Evolutionary conservation across 2,329 filamentous ascomycete species (phyloP).

Genomic region (Phoma sp.): DNA sequence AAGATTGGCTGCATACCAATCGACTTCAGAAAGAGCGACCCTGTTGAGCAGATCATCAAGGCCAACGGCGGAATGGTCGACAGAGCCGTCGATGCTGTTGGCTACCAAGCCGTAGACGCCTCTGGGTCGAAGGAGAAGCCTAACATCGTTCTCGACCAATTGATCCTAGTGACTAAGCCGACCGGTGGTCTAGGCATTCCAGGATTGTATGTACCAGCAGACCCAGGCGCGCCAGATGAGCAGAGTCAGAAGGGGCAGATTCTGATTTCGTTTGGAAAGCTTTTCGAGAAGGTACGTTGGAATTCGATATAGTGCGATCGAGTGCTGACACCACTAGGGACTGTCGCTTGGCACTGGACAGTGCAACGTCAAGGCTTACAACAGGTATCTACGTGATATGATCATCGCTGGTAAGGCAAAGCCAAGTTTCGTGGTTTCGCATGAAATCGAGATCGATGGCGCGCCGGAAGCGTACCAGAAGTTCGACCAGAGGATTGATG

Average conservation of each 20-base stretch:
- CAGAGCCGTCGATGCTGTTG: conserved; percentile 70
- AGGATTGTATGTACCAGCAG: conserved; percentile 61
- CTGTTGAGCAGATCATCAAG: conserved; percentile 67
- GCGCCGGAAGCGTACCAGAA: conserved; percentile 69
- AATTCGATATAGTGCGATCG: neutral
- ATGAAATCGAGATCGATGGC: conserved; percentile 69
- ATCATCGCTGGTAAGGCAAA: conserved; percentile 71
- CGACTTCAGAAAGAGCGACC: conserved; percentile 67
- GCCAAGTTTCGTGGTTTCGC: conserved; percentile 71
- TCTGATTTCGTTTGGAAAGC: conserved; percentile 69
- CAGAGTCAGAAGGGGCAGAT: conserved; percentile 70
- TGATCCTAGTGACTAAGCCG: conserved; percentile 68
- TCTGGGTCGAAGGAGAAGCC: conserved; percentile 66
- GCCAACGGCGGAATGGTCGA: conserved; percentile 68
- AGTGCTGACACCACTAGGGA: conserved; percentile 53
- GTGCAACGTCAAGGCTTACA: conserved; percentile 74
- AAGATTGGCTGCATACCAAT: conserved; percentile 69
- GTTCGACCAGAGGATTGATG: conserved; percentile 71
- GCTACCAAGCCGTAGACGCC: conserved; percentile 66
- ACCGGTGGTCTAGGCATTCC: conserved; percentile 69
- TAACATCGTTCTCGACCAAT: conserved; percentile 69
- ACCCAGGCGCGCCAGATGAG: conserved; percentile 69
- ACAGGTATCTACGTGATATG: conserved; percentile 69
- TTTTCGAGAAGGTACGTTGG: conserved; percentile 68
- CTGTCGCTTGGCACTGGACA: conserved; percentile 68